phyloP scores from a whole-genome alignment of 2,329 filamentous ascomycete species.

The Chaetomiaceae sp. region DNA sequence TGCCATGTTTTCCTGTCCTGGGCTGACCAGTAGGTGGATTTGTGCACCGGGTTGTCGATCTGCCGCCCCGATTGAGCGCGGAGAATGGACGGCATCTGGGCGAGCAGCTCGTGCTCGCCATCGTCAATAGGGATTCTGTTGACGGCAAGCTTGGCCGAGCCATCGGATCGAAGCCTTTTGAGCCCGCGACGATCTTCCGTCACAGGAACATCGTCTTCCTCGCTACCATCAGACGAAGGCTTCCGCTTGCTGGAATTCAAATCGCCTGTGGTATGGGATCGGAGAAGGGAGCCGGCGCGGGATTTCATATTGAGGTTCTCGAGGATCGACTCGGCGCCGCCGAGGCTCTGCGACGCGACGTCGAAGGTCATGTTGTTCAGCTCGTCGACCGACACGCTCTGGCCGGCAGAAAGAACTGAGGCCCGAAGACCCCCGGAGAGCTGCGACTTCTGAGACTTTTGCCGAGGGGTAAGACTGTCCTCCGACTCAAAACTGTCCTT shows the following conservation, averaged over 20 bases:
- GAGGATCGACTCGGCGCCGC: conserved; percentile 44
- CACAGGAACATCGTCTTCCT: conserved; percentile 41
- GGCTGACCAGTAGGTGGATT: conserved; percentile 54
- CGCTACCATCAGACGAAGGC: conserved; percentile 47
- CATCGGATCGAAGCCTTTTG: conserved; percentile 53
- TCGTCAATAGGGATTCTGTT: conserved; percentile 31
- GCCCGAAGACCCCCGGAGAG: conserved; percentile 15
- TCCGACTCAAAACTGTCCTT: conserved; percentile 47
- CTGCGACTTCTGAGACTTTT: conserved; percentile 22
- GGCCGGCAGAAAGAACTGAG: conserved; percentile 28
- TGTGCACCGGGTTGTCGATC: conserved; percentile 54
- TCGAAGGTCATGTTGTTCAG: conserved; percentile 49
- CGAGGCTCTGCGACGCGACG: conserved; percentile 53
- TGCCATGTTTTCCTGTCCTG: conserved; percentile 55
- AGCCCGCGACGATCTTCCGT: conserved; percentile 43
- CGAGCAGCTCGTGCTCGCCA: conserved; percentile 45
- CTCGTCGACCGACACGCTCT: conserved; percentile 44
- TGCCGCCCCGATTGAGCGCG: conserved; percentile 50
- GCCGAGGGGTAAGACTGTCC: conserved; percentile 33
- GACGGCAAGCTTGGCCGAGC: conserved; percentile 35
- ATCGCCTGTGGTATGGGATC: conserved; percentile 23
- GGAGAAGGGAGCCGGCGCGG: conserved; percentile 26
- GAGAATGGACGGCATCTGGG: conserved; percentile 45
- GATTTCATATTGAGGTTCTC: conserved; percentile 43
- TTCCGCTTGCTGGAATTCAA: conserved; percentile 55